phyloP scores from a whole-genome alignment of 306 rosid species.

The Acacia acuminata region DNA sequence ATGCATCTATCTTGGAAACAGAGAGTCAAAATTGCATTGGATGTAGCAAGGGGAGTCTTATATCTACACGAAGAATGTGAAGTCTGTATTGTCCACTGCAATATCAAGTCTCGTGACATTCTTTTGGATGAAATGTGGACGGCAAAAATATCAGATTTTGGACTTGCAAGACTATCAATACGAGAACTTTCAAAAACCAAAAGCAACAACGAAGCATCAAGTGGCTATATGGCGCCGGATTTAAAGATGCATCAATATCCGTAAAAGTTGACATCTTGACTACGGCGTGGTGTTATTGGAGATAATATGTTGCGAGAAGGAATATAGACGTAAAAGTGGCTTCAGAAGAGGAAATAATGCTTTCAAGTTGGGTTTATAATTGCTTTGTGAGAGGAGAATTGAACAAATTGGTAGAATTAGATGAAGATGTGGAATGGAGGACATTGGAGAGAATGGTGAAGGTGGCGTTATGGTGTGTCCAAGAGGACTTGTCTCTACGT shows the following conservation, averaged over 20 bases:
- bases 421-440: too few relatives aligned
- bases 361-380: neutral
- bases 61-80: neutral
- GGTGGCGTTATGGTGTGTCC: too few relatives aligned
- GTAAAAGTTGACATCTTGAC: constrained; percentile 37
- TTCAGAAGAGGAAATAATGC: constrained; percentile 28
- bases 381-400: constrained; percentile 31
- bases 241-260: constrained; percentile 26
- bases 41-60: neutral
- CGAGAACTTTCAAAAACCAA: neutral
- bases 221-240: constrained; percentile 41
- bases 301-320: constrained; percentile 32
- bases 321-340: constrained; percentile 27
- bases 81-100: neutral
- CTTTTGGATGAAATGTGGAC: neutral
- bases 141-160: neutral
- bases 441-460: too few relatives aligned
- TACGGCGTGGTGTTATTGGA: constrained; percentile 40
- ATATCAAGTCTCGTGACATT: neutral
- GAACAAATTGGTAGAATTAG: neutral
- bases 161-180: neutral
- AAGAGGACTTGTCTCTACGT: too few relatives aligned
- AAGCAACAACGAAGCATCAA: neutral
- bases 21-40: neutral
- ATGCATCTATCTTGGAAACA: neutral